Base-by-base conservation (phyloP, 768 basidiomycete species). In the Serendipita vermifera region DNA sequence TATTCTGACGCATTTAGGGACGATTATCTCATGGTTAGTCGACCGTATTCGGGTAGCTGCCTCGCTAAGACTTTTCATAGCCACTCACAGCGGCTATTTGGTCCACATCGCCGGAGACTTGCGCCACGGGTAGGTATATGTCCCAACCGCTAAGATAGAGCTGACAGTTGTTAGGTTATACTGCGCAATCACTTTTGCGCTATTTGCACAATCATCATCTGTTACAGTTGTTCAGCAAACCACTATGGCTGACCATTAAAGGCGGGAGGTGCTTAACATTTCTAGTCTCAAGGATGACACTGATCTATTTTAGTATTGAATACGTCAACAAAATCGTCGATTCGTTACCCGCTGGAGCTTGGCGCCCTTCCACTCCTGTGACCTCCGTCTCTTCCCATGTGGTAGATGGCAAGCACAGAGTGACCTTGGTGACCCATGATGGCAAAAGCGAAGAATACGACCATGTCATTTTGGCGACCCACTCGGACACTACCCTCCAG, bases 11-110 rank as follows among this genome's bases (percentile, higher is more conserved):
- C 76, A 0, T 88, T 88, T 68, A 71, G 75, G 33, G 81, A 87
- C 61, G 78, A 87, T 65, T 87, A 87, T 64, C 72, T 88, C 24
- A 77, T 88, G 58, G 85, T 83, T 61, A 65, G 79, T 64, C 7
- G 15, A 0, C 15, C 55, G 54, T 3, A 31, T 22, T 14, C 35
- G n/a, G 29, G 24, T 41, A 17, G 9, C 35, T 36, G n/a, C n/a
- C n/a, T n/a, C 35, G 35, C 38, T 51, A 35, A 22, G 26, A 3
- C 32, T 33, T 31, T 5, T 55, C 3, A 14, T 63, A 84, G 85
- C 84, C 84, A 0, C 82, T 87, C 82, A 85, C 83, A 4, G 84
- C 83, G 1, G 81, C 83, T 1, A 80, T 88, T 38, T 88, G 85
- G 85, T 85, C 79, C 39, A 86, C 83, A 0, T 80, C 83, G 0